Conservation (phyloP, 2,329 filamentous ascomycete genomes). For the Xylariaceae sp. region DNA sequence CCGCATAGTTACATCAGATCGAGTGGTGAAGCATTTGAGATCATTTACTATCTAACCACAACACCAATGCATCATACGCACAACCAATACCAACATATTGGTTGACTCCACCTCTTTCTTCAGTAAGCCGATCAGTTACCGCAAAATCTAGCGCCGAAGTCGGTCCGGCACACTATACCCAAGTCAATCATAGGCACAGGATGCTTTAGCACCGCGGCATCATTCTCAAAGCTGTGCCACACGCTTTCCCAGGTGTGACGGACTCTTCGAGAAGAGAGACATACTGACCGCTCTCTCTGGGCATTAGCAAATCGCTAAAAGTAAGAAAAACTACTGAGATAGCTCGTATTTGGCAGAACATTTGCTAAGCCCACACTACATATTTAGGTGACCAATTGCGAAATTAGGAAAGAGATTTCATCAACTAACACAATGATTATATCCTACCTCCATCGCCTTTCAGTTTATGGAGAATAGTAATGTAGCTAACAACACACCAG, state of each 20-base stretch:
- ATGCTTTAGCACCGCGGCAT: conserved; percentile 6
- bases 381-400: conserved; percentile 10
- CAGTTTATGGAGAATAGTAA: neutral
- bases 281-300: conserved; percentile 1
- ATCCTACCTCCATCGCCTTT: neutral
- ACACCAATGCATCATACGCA: conserved; percentile 5
- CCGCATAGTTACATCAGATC: neutral
- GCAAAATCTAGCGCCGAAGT: conserved; percentile 8
- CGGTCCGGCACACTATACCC: conserved; percentile 6
- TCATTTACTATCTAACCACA: conserved; percentile 4
- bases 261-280: conserved; percentile 3
- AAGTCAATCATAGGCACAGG: neutral
- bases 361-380: conserved; percentile 16
- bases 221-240: conserved; percentile 16
- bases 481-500: neutral
- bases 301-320: conserved; percentile 18
- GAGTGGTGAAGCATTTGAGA: conserved; percentile 10
- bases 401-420: conserved; percentile 7
- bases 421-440: neutral
- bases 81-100: conserved; percentile 18
- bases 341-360: too few species aligned
- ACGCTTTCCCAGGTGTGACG: conserved; percentile 12
- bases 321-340: too few species aligned
- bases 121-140: neutral
- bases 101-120: conserved; percentile 10